Evolutionary conservation across 2,329 filamentous ascomycete genomes (phyloP).

Genomic region (Aspergillus carbonarius): DNA sequence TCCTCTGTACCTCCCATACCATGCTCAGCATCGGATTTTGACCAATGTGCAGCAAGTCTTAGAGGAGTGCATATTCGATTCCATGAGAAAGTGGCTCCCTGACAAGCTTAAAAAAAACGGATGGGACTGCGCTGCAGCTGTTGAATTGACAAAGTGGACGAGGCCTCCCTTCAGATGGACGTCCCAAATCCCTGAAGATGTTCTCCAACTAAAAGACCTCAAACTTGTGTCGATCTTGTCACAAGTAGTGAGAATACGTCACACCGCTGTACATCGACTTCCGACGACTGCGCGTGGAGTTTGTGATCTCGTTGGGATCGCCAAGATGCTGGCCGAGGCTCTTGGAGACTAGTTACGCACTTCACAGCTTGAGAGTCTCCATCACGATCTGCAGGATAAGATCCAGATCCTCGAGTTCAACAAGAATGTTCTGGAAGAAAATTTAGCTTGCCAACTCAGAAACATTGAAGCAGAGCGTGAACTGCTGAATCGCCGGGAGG

Average conservation of each 20-base stretch:
- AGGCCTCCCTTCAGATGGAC: background rate
- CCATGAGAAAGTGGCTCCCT: background rate
- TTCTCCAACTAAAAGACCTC: background rate
- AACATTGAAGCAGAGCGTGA: background rate
- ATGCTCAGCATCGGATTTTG: slow-evolving; percentile 1
- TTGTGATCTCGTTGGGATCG: background rate
- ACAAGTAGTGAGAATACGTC: background rate
- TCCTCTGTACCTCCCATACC: slow-evolving; percentile 1
- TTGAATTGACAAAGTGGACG: slow-evolving; percentile 6
- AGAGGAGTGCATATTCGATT: slow-evolving; percentile 7
- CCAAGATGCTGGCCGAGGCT: background rate
- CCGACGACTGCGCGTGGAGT: background rate
- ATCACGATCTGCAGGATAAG: slow-evolving; percentile 4
- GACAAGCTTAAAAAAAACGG: background rate
- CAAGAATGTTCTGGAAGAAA: slow-evolving; percentile 2
- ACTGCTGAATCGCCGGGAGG: background rate
- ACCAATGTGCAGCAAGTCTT: background rate
- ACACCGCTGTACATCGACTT: slow-evolving; percentile 5
- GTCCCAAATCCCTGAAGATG: background rate
- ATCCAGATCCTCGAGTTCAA: background rate
- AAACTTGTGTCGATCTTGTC: background rate
- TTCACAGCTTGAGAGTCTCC: background rate
- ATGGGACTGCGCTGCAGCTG: slow-evolving; percentile 5
- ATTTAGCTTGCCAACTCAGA: background rate
- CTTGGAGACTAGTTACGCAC: background rate